Base-by-base conservation (phyloP, 1,284 basidiomycete species). In the Boletus sp. region DNA sequence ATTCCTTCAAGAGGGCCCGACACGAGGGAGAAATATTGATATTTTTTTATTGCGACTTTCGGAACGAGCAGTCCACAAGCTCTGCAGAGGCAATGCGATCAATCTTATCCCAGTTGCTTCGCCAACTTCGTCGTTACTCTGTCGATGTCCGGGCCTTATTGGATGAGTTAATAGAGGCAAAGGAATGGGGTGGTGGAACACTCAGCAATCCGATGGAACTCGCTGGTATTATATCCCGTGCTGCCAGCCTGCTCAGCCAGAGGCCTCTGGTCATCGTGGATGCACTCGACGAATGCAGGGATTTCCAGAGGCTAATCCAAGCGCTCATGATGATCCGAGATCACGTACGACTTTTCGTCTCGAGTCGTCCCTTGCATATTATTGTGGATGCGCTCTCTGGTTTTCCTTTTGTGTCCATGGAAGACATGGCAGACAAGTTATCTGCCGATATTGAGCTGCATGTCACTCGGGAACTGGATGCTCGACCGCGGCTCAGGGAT, bases 251-350 rank as follows among this genome's bases (percentile, higher is more conserved):
- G n/a, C 59, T 31, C 7, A 11, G 6, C 3, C 9, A 47, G 40
- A 59, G 21, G n/a, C 57, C 57, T 21, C 19, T 58, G n/a, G 56
- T 58, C 2, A 27, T 58, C 11, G 56, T 58, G n/a, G 57, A 58
- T 31, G 57, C 57, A 16, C 57, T 58, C 10, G 58, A 59, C 6
- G 58, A 60, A 31, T 59, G 58, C 27, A 40, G 33, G 27, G 46
- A 60, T 8, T 2, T 38, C 17, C 19, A 35, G 28, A n/a, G 14
- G 13, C 27, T 57, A 6, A 10, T 43, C n/a, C 1, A 43, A 6
- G 40, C 17, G 10, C 40, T 43, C n/a, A 43, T 21, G 17, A 4
- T 43, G 8, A 19, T 43, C 21, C 21, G n/a, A 21, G 21, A 21
- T 3, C 6, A 14, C 4, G 40, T 43, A 43, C 40, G 17, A 43